Base-by-base conservation (phyloP, 768 basidiomycete genomes). In the Boletus fagicola region DNA sequence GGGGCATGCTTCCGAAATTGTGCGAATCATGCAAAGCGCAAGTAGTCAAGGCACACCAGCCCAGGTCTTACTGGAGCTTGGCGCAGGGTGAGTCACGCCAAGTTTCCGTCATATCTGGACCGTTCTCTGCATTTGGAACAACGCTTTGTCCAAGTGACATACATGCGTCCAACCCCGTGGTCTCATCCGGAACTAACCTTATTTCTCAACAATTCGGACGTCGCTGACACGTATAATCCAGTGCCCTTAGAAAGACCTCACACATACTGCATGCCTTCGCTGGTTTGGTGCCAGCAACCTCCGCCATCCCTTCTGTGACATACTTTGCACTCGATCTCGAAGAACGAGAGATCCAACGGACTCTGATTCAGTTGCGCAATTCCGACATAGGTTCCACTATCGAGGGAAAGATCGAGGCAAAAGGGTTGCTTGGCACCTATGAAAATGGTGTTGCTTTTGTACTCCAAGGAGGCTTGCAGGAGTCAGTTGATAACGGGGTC, bases 301-400 rank as follows among this genome's bases (percentile, higher is more conserved):
- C 67, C 12, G 53, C 69, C 1, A 62, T 68, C 2, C 73, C 84
- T 3, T 83, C 86, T 1, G 83, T 89, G 65, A 89, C 84, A 2
- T 95, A 94, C 70, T 92, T 90, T 75, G 94, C 96, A 20, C 88
- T 99, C 51, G 97, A 98, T 68, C 84, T 98, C 31, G 94, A 97
- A 70, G 80, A 87, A 62, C 83, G 81, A 48, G 94, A 97, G 67
- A 84, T 98, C 26, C 81, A 85, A 56, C 86, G 93, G 35, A 90
- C 92, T 9, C 81, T 98, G 26, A 74, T 75, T 20, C 77, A 85
- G 64, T 85, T 99, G 60, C 70, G 80, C 49, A 63, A 68, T 15
- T 90, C 89, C 13, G 79, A 83, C 13, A 75, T 88, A 35, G 92
- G 92, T 30, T 63, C 75, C 11, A 71, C 77, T 35, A 77, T 94